These are phyloP conservation scores for Taphrina populina DNA, from an alignment of 1,139 yeast genomes.

Conservation along the genomic window DNA sequence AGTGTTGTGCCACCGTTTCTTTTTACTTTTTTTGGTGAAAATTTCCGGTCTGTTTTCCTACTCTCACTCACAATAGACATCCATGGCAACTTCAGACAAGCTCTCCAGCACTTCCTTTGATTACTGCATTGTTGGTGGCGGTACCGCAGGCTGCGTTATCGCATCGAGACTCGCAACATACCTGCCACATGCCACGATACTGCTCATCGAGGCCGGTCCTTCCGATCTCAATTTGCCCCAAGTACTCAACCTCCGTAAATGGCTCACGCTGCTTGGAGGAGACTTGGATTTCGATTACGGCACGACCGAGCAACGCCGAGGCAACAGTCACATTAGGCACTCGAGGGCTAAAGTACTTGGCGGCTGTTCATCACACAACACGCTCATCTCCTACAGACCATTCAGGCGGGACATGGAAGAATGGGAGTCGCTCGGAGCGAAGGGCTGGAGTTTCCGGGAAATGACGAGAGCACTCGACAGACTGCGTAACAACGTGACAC, in stretches of 20 bases:
- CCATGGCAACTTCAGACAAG: conserved; percentile 11
- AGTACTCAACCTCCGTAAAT: conserved; percentile 17
- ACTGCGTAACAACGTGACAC: conserved; percentile 20
- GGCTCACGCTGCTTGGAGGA: conserved; percentile 23
- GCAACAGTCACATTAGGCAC: conserved; percentile 26
- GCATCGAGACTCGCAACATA: conserved; percentile 27
- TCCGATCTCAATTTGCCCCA: conserved; percentile 12
- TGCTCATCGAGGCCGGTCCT: conserved; percentile 29
- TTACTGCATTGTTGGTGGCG: conserved; percentile 33
- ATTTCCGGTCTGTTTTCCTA: too few relatives aligned
- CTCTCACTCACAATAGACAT: too few relatives aligned
- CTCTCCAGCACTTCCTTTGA: conserved; percentile 15
- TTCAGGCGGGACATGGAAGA: conserved; percentile 23
- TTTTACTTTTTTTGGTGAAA: too few relatives aligned
- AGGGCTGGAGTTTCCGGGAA: conserved; percentile 16
- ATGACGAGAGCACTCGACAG: conserved; percentile 17
- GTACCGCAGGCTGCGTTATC: conserved; percentile 32
- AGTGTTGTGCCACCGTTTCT: too few relatives aligned
- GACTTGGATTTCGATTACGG: conserved; percentile 25
- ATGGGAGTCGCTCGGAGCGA: conserved; percentile 20
- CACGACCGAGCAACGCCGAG: conserved; percentile 27
- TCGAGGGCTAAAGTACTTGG: conserved; percentile 24
- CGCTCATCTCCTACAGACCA: conserved; percentile 26
- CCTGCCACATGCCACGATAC: conserved; percentile 15
- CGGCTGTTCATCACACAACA: conserved; percentile 26